Evolutionary conservation across 2,329 filamentous ascomycete species (phyloP).

Genomic region (Thelonectria olida): DNA sequence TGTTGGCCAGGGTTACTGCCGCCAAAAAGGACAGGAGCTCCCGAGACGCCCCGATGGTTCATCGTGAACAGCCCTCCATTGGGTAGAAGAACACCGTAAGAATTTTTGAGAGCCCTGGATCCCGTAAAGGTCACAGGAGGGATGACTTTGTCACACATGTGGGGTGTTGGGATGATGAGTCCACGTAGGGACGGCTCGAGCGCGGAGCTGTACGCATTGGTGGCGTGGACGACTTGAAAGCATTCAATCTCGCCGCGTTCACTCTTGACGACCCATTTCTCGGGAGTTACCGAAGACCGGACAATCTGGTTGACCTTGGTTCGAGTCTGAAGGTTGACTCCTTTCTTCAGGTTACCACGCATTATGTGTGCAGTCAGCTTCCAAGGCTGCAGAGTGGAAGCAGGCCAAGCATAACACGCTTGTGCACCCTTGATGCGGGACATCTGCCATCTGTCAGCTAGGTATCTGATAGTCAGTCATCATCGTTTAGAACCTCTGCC

Average conservation of each 20-base stretch:
- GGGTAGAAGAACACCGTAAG: constrained; percentile 19
- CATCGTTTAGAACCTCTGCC: constrained; percentile 1
- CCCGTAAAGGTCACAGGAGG: background rate
- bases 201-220: constrained; percentile 24
- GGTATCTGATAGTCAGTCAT: too few species aligned
- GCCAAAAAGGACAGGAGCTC: constrained; percentile 18
- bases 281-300: background rate
- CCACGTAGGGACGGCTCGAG: constrained; percentile 19
- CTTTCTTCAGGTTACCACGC: constrained; percentile 20
- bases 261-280: constrained; percentile 15
- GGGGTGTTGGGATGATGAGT: constrained; percentile 17
- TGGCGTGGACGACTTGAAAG: constrained; percentile 20
- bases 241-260: constrained; percentile 15
- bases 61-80: constrained; percentile 13
- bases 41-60: constrained; percentile 2
- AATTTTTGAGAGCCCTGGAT: constrained; percentile 11
- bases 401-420: constrained; percentile 27
- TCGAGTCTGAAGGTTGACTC: constrained; percentile 18
- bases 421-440: constrained; percentile 20
- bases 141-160: constrained; percentile 20
- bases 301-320: constrained; percentile 2
- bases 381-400: constrained; percentile 24
- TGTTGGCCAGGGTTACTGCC: constrained; percentile 20
- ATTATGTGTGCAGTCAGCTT: constrained; percentile 24
- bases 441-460: constrained; percentile 6